Conservation (phyloP, 1,284 basidiomycete species). For the Chalciporus sp. region DNA sequence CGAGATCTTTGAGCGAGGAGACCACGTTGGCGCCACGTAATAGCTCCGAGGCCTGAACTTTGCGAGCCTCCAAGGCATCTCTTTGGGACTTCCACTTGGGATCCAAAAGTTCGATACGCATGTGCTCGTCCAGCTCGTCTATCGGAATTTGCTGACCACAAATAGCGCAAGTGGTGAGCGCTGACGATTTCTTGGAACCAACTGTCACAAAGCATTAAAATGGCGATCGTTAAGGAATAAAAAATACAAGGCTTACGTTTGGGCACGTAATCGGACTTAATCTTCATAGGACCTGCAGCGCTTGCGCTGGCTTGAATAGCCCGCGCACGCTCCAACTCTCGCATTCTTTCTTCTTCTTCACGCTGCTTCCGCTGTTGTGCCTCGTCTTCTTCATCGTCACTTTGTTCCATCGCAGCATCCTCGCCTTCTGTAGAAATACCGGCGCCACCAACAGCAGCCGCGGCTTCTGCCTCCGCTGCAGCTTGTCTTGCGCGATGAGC, state of each 20-base stretch:
- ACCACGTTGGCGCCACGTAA: conserved; percentile 91
- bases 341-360: conserved; percentile 75
- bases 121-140: conserved; percentile 95
- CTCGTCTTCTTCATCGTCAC: conserved; percentile 76
- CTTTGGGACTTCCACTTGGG: conserved; percentile 97
- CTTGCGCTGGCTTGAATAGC: conserved; percentile 79
- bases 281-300: conserved; percentile 88
- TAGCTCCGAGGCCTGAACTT: conserved; percentile 87
- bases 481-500: conserved; percentile 78
- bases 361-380: conserved; percentile 62
- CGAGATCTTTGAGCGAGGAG: conserved; percentile 87
- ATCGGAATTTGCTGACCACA: conserved; percentile 94
- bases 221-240: neutral
- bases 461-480: conserved; percentile 77
- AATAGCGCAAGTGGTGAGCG: conserved; percentile 87
- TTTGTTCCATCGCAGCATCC: conserved; percentile 75
- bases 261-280: conserved; percentile 95
- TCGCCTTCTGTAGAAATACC: conserved; percentile 55
- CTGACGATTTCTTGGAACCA: conserved; percentile 68
- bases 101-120: conserved; percentile 97
- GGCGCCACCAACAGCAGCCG: conserved; percentile 64
- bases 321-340: conserved; percentile 77
- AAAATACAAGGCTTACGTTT: conserved; percentile 63
- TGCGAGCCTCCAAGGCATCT: conserved; percentile 82
- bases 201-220: conserved; percentile 44